These are phyloP conservation scores for Sclerotinia trifoliorum DNA, from an alignment of 2,329 filamentous ascomycete species.

Conservation along the genomic window DNA sequence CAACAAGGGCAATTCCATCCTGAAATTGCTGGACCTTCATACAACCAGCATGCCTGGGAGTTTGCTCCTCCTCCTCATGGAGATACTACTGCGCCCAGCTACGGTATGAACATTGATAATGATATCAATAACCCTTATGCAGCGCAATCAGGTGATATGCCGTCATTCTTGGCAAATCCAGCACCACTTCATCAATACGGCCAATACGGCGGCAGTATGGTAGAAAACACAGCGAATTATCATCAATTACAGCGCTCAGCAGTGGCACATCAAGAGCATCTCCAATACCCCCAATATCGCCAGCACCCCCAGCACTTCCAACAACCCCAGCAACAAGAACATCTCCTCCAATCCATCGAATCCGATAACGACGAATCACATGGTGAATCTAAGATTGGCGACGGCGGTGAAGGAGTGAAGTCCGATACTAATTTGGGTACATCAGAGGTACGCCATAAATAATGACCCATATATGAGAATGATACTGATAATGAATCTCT, in stretches of 20 bases:
- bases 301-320: no score
- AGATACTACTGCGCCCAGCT: background rate
- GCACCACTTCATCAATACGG: background rate
- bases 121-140: background rate
- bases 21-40: background rate
- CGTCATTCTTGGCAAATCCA: background rate
- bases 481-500: background rate
- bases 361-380: slow-evolving; percentile 5
- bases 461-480: slow-evolving; percentile 16
- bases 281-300: no score
- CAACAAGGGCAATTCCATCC: background rate
- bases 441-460: background rate
- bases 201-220: background rate
- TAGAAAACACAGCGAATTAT: background rate
- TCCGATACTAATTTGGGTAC: slow-evolving; percentile 3
- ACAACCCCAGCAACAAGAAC: background rate
- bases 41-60: background rate
- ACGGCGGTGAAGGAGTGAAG: slow-evolving; percentile 8
- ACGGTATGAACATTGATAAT: background rate
- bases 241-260: background rate
- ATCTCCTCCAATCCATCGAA: background rate
- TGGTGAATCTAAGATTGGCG: background rate
- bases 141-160: background rate
- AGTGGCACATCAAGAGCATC: background rate
- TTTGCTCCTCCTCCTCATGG: background rate